Percentiles rank a stretch among this genome's conserved stretches.
phyloP scores from a whole-genome alignment of 371 early-diverging fungal genomes.

The Lichtheimia corymbifera region DNA sequence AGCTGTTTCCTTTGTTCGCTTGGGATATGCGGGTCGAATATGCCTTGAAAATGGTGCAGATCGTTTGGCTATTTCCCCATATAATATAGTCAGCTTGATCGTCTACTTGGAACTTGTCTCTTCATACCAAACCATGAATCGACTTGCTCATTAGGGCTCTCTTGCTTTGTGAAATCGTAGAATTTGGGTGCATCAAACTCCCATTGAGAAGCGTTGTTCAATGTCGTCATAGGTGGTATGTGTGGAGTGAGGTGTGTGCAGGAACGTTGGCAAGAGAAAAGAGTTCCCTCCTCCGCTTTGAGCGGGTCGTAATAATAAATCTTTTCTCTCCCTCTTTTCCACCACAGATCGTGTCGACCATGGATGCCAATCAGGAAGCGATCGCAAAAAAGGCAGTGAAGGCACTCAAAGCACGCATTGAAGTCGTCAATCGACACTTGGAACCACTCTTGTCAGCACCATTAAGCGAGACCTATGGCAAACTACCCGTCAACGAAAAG shows the following conservation, averaged over 20 bases:
- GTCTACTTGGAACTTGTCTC: no score
- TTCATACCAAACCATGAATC: slow-evolving; percentile 8
- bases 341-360: neutral
- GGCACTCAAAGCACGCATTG: slow-evolving; percentile 38
- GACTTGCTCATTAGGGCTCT: neutral
- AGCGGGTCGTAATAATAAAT: neutral
- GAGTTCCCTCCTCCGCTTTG: no score
- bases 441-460: slow-evolving; percentile 48
- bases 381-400: slow-evolving; percentile 34
- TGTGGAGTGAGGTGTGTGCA: no score
- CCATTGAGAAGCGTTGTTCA: neutral
- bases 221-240: neutral
- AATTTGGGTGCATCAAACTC: slow-evolving; percentile 10
- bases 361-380: slow-evolving; percentile 7
- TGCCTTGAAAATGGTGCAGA: no score
- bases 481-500: slow-evolving; percentile 45
- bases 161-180: slow-evolving; percentile 6
- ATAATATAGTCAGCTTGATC: no score
- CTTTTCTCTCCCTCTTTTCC: neutral
- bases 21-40: no score
- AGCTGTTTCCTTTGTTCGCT: no score
- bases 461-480: slow-evolving; percentile 46
- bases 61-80: no score
- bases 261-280: no score
- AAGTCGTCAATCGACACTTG: slow-evolving; percentile 46